Percentiles rank a stretch among this genome's conserved stretches.
These are phyloP conservation scores for Deuterostichococcus epilithicus DNA, from an alignment of 139 green algal genomes.

Conservation along the genomic window DNA sequence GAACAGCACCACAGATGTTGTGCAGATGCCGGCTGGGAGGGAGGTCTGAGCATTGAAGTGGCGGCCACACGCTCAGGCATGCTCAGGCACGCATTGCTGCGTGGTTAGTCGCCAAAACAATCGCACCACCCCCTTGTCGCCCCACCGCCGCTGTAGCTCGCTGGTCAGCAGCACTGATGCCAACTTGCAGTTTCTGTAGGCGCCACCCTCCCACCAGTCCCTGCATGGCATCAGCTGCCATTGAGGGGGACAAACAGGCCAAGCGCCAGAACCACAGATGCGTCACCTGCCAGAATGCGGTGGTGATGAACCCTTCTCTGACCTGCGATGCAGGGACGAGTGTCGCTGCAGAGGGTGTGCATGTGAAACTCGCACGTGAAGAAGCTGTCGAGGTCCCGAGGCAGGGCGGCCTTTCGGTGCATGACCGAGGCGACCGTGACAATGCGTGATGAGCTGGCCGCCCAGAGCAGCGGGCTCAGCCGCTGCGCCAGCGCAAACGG, in stretches of 20 bases:
- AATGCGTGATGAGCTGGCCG: conserved; percentile 1
- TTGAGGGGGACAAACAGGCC: conserved; percentile 12
- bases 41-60: too few species aligned
- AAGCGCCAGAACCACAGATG: not conserved
- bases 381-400: not conserved
- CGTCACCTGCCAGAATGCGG: too few species aligned
- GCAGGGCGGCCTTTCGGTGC: conserved; percentile 9
- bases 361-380: not conserved
- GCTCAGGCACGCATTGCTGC: too few species aligned
- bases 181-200: conserved; percentile 26
- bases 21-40: too few species aligned
- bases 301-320: too few species aligned
- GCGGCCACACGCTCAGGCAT: too few species aligned
- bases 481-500: conserved; percentile 13
- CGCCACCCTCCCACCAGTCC: conserved; percentile 14
- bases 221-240: conserved; percentile 4
- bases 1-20: too few species aligned
- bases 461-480: conserved; percentile 8
- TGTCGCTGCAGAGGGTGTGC: too few species aligned
- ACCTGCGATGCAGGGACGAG: too few species aligned
- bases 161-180: conserved; percentile 2
- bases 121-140: not conserved
- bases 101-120: not conserved
- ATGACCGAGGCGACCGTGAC: conserved; percentile 28
- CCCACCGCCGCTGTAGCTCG: conserved; percentile 2